Evolutionary conservation across 2,329 filamentous ascomycete species (phyloP).

Genomic region (Arthrobotrys conoides): DNA sequence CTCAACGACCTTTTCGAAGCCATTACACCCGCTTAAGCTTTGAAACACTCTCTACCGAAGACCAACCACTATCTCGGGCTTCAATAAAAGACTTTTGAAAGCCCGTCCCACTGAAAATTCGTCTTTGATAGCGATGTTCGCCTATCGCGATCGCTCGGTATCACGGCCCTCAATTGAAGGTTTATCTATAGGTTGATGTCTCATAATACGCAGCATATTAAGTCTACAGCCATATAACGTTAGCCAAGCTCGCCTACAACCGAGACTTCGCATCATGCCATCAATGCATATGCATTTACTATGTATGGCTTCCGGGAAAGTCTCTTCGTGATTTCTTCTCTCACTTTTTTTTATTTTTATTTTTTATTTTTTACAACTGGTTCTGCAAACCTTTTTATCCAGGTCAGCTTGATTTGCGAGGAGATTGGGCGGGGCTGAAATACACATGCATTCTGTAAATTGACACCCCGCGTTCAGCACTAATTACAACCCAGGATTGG

Average conservation of each 20-base stretch:
- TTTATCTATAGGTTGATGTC: background rate
- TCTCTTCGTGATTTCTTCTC: background rate
- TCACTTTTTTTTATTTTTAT: background rate
- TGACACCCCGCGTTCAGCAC: conserved; percentile 11
- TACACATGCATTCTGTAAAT: conserved; percentile 9
- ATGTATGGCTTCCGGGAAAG: background rate
- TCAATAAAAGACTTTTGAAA: conserved; percentile 13
- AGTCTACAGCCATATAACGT: background rate
- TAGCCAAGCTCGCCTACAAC: conserved; percentile 30
- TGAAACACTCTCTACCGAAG: conserved; percentile 42
- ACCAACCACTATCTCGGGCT: conserved; percentile 38
- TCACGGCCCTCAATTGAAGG: conserved; percentile 7
- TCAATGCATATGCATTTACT: conserved; percentile 4
- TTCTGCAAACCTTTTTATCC: background rate
- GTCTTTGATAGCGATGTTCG: conserved; percentile 17
- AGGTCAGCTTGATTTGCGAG: background rate
- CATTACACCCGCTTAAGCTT: conserved; percentile 5
- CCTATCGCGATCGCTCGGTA: conserved; percentile 40
- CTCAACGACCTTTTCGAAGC: conserved; percentile 20
- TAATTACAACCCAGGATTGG: background rate
- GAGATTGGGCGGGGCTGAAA: conserved; percentile 7
- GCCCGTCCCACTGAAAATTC: background rate
- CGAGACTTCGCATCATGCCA: conserved; percentile 35
- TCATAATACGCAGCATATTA: background rate
- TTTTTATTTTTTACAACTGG: background rate